Evolutionary conservation across 495 filamentous ascomycete genomes (phyloP).

Genomic region (Trichocladium antarcticum): DNA sequence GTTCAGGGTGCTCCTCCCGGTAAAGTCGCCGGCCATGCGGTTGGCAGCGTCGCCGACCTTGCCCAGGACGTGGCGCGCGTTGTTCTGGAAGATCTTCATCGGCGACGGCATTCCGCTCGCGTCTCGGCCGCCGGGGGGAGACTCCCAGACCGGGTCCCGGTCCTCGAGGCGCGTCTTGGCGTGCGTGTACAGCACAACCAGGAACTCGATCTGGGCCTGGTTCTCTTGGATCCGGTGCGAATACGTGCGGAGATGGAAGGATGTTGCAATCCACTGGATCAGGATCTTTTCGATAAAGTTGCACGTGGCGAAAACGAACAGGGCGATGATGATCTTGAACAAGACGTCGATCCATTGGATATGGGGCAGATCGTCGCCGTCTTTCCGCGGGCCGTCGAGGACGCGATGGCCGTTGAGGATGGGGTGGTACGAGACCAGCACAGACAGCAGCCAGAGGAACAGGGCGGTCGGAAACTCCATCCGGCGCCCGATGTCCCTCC

Average conservation of each 20-base stretch:
- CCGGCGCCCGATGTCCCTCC: constrained; percentile 78
- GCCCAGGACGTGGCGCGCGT: constrained; percentile 59
- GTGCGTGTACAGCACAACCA: constrained; percentile 60
- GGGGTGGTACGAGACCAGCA: constrained; percentile 60
- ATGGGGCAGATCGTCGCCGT: constrained; percentile 39
- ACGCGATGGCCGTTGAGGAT: constrained; percentile 68
- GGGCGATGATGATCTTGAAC: constrained; percentile 76
- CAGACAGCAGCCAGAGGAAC: constrained; percentile 86
- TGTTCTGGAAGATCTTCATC: constrained; percentile 53
- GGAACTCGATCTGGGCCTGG: constrained; percentile 48
- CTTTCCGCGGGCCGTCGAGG: constrained; percentile 16
- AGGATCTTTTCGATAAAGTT: constrained; percentile 90
- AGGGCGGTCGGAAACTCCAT: constrained; percentile 77
- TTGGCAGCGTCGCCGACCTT: constrained; percentile 82
- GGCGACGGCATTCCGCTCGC: constrained; percentile 60
- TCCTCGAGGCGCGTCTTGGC: constrained; percentile 63
- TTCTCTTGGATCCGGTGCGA: constrained; percentile 85
- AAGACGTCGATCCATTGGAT: constrained; percentile 62
- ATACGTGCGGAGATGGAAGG: constrained; percentile 86
- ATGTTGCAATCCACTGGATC: constrained; percentile 88
- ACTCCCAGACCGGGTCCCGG: constrained; percentile 52
- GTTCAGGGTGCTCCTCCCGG: constrained; percentile 60
- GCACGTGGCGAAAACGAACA: constrained; percentile 68
- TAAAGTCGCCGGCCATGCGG: constrained; percentile 91
- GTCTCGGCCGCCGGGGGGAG: constrained; percentile 14